Base-by-base conservation (phyloP, 306 rosid species). In the Casuarina equisetifolia region DNA sequence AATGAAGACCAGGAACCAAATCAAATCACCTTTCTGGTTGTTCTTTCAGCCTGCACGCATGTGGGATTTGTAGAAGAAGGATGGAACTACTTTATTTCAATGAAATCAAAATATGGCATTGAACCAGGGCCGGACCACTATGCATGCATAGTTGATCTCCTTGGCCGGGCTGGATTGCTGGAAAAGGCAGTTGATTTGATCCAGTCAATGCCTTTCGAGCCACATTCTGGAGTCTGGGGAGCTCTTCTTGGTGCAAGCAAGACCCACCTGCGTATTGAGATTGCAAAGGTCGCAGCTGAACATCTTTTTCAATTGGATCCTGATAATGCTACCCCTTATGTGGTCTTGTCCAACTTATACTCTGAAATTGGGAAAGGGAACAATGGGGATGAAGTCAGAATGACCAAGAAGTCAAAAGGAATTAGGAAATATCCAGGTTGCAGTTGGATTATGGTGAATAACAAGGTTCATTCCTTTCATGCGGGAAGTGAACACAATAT, bases 1-100 rank as follows among this genome's bases (percentile, higher is more conserved):
- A 84, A 74, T 42, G 87, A 82, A 83, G 85, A 87, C 67, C 82
- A 63, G 39, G 72, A 83, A 78, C 91, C 90, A 52, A 91, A 90
- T 66, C 79, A 76, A 43, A 84, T 90, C 69, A 91, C 98, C 12
- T 87, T 87, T 74, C 91, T 91, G 43, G 92, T 88, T 57, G 83
- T 91, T 79, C 96, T 93, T 82, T 93, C 97, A 6, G 96, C 97
- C 12, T 93, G 97, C 74, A 85, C 89, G 84, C 97, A 90, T 74
- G 90, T 79, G n/a, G 97, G 98, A 69, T 72, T 91, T 44, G 85
- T 90, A 69, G 82, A 90, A 77, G 91, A 90, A 70, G 96, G 98
- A 40, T 66, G 85, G 82, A 78, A 85, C 20, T 78, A 79, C 80
- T 93, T 93, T 70, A 72, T 76, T 57, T 39, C 81, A 3, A 93